phyloP scores from a whole-genome alignment of 106 monocot genomes.

The Apostasia shenzhenica region DNA sequence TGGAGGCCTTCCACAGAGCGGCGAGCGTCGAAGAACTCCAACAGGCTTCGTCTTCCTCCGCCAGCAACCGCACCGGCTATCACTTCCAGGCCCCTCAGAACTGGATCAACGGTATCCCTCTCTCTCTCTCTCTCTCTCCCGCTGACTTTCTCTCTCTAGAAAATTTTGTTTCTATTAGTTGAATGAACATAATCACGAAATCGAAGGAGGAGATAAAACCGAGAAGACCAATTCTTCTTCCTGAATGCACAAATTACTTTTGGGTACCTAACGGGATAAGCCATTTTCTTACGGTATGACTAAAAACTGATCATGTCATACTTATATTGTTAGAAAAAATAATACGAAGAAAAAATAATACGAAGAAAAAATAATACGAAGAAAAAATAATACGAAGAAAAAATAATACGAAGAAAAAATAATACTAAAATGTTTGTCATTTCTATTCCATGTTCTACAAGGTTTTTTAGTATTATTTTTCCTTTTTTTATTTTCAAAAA shows the following conservation, averaged over 20 bases:
- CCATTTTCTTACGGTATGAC: neutral
- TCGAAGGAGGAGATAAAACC: neutral
- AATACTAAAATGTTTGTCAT: too few relatives aligned
- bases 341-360: too few relatives aligned
- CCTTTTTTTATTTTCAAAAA: too few relatives aligned
- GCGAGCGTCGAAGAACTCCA: slow-evolving; percentile 4
- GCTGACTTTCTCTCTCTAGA: neutral
- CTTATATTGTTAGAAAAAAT: neutral
- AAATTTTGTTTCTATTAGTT: neutral
- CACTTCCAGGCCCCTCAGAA: slow-evolving; percentile 69
- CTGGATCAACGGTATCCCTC: slow-evolving; percentile 61
- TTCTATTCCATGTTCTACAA: too few relatives aligned
- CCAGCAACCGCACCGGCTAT: slow-evolving; percentile 34
- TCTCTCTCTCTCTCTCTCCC: neutral
- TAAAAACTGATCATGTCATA: neutral
- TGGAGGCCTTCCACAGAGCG: slow-evolving; percentile 1
- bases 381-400: too few relatives aligned
- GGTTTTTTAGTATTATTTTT: too few relatives aligned
- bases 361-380: too few relatives aligned
- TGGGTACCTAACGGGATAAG: too few relatives aligned
- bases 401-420: too few relatives aligned
- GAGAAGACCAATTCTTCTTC: neutral
- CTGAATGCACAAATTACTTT: neutral
- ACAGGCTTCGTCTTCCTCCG: slow-evolving; percentile 12
- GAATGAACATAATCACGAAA: neutral